These are phyloP conservation scores for Diacronema lutheri DNA, from an alignment of 78 protist genomes.

Conservation along the genomic window DNA sequence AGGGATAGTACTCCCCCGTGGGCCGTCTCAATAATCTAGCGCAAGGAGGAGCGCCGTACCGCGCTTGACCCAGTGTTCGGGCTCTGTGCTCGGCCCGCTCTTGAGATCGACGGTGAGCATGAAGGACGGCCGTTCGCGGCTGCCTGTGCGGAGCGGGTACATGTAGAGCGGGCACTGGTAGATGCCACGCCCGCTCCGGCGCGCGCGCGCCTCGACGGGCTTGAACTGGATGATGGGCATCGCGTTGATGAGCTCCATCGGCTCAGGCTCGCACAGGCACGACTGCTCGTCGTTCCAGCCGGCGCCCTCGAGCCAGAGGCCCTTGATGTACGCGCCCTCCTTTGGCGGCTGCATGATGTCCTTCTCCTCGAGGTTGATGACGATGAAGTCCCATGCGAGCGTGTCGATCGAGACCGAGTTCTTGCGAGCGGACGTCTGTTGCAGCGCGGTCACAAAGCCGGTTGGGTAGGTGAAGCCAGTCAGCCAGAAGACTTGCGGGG, in stretches of 20 bases:
- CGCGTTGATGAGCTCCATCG: constrained; percentile 69
- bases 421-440: constrained; percentile 66
- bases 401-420: constrained; percentile 66
- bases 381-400: constrained; percentile 72
- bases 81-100: constrained; percentile 23
- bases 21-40: background rate
- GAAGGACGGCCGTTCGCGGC: constrained; percentile 68
- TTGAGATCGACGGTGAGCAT: constrained; percentile 66
- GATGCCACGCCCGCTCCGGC: constrained; percentile 21
- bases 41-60: constrained; percentile 66
- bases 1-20: background rate
- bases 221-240: constrained; percentile 83
- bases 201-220: constrained; percentile 50
- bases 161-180: constrained; percentile 73
- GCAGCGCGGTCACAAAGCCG: constrained; percentile 85
- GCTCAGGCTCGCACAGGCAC: constrained; percentile 70
- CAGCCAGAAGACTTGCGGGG: constrained; percentile 77
- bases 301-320: constrained; percentile 81
- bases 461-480: constrained; percentile 88
- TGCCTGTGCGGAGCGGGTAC: constrained; percentile 76
- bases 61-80: constrained; percentile 80
- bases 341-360: constrained; percentile 44
- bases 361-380: constrained; percentile 19
- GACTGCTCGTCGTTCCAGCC: constrained; percentile 58
- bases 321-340: constrained; percentile 76